Conservation (phyloP, 148 eudicot genomes). For the Dysphania ambrosioides region DNA sequence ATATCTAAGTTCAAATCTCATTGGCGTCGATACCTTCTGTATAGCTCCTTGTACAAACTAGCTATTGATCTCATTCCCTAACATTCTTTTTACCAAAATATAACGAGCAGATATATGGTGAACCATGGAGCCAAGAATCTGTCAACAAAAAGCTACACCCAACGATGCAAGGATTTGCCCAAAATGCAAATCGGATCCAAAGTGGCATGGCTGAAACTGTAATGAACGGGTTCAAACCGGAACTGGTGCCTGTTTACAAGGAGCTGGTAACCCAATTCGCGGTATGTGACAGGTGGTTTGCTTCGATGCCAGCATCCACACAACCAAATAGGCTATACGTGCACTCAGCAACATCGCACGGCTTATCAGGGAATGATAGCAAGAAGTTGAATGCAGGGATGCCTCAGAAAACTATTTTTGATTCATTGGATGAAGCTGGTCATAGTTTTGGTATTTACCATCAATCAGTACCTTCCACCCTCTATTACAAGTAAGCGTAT, state of each 20-base stretch:
- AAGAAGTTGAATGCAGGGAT: constrained; percentile 47
- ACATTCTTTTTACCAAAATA: too few species aligned
- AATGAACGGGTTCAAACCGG: constrained; percentile 81
- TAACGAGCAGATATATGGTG: constrained; percentile 45
- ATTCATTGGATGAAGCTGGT: constrained; percentile 62
- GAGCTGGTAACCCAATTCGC: constrained; percentile 64
- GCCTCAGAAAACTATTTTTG: constrained; percentile 80
- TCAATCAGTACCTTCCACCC: constrained; percentile 65
- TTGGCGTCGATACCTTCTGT: too few species aligned
- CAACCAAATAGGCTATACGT: constrained; percentile 68
- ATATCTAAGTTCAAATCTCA: too few species aligned
- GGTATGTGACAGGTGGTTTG: constrained; percentile 73
- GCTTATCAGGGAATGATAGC: constrained; percentile 48
- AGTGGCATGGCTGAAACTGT: constrained; percentile 52
- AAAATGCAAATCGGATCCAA: constrained; percentile 48
- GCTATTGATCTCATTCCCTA: too few species aligned
- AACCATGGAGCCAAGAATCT: constrained; percentile 39
- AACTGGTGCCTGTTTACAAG: constrained; percentile 57
- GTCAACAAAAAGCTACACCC: constrained; percentile 32
- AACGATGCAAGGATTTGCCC: constrained; percentile 68
- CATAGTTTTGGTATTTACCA: constrained; percentile 64
- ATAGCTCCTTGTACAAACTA: too few species aligned
- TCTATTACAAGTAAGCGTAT: constrained; percentile 51
- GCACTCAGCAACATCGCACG: constrained; percentile 78
- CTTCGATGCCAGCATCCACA: constrained; percentile 65